Conservation (phyloP, 2,329 filamentous ascomycete genomes). For the Colletotrichum sp. region DNA sequence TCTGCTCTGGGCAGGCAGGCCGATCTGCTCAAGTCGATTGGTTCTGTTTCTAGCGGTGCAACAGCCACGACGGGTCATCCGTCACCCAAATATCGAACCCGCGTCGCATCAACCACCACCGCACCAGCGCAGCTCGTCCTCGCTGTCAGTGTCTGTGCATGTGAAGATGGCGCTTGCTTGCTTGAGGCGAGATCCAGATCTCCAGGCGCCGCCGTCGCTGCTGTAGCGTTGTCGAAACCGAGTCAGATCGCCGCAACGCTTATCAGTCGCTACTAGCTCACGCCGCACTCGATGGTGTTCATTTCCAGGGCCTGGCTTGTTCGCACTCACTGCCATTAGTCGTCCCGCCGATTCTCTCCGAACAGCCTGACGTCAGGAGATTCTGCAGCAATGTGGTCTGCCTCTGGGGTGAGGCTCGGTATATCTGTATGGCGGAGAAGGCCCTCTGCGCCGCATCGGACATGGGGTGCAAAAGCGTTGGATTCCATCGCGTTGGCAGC, state of each 20-base stretch:
- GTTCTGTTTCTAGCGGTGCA: not conserved
- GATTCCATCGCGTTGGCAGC: not conserved
- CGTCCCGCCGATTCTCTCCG: not conserved
- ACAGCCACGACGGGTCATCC: slow-evolving; percentile 4
- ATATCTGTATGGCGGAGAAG: not conserved
- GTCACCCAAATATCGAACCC: not conserved
- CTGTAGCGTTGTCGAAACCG: not conserved
- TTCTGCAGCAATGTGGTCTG: not conserved
- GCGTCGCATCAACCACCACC: not conserved
- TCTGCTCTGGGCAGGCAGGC: not conserved
- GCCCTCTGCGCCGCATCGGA: not conserved
- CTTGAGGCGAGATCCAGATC: slow-evolving; percentile 6
- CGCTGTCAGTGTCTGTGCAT: slow-evolving; percentile 2
- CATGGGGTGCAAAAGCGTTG: not conserved
- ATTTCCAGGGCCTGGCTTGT: not conserved
- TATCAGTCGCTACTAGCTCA: not conserved
- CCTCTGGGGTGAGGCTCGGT: not conserved
- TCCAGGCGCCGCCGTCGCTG: not conserved
- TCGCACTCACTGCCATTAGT: not conserved
- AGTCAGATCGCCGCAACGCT: slow-evolving; percentile 7
- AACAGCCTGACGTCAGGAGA: slow-evolving; percentile 2
- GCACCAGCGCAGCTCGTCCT: not conserved
- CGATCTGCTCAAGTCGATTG: not conserved
- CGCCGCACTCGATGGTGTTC: not conserved
- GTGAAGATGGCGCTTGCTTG: slow-evolving; percentile 16